Evolutionary conservation across 1,284 basidiomycete genomes (phyloP).

Genomic region (Ceratobasidium papillatum): DNA sequence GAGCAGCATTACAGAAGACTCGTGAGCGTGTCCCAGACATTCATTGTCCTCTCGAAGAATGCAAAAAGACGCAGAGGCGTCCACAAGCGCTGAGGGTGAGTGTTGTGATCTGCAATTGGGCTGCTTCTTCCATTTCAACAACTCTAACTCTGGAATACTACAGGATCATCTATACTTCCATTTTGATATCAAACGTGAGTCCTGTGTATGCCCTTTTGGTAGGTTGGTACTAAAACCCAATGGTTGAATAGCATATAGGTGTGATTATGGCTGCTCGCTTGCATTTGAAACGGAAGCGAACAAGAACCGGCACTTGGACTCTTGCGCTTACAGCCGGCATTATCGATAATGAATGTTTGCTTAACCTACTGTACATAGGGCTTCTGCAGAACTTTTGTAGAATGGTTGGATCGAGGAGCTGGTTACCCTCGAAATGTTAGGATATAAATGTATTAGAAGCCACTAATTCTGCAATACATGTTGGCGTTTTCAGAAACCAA

Average conservation of each 20-base stretch:
- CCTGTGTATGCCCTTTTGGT: background rate
- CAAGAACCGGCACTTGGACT: constrained; percentile 33
- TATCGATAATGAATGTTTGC: background rate
- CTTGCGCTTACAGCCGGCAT: background rate
- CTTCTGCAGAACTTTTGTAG: too few species aligned
- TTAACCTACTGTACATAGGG: too few species aligned
- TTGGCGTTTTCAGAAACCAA: too few species aligned
- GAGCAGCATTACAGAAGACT: background rate
- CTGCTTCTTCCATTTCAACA: background rate
- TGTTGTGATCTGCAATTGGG: background rate
- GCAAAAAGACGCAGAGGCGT: constrained; percentile 26
- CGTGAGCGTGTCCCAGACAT: constrained; percentile 19
- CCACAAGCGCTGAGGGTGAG: constrained; percentile 37
- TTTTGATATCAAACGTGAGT: constrained; percentile 35
- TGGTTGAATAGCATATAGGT: constrained; percentile 11
- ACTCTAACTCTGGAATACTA: background rate
- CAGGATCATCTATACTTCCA: constrained; percentile 38
- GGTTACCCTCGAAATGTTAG: too few species aligned
- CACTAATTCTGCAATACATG: too few species aligned
- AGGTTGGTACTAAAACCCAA: background rate
- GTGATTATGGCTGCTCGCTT: constrained; percentile 19
- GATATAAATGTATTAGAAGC: too few species aligned
- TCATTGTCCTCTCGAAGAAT: constrained; percentile 7
- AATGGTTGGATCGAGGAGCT: too few species aligned
- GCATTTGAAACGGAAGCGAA: constrained; percentile 40